Evolutionary conservation across 2,329 filamentous ascomycete species (phyloP), one percentile per base, ranked within the genome.

Genomic region (Hymenoscyphus fraxineus): DNA sequence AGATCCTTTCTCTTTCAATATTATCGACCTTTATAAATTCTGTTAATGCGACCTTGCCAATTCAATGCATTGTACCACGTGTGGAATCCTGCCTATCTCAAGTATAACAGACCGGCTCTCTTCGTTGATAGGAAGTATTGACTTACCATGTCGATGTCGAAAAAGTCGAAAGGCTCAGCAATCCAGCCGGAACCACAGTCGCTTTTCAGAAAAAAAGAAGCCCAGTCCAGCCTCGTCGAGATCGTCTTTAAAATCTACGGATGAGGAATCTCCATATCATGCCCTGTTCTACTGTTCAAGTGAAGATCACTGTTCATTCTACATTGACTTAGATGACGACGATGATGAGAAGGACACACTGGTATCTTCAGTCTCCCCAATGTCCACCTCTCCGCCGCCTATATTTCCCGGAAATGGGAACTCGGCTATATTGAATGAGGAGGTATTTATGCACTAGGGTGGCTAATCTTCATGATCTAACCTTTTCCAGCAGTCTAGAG

Each of bases 61-160:
- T 51, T 61, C 60, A 61, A 61, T 61, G 60, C 60, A 39, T 32
- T 61, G 60, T 61, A 61, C 60, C 60, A 61, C 60, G 35, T 61
- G 60, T 40, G 55, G 32, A 27, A 19, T 61, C 35, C 32, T 40
- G 27, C 60, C 60, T 1, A 35, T 35, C 6, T 35, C 35, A 35
- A 38, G 35, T 61, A 61, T 61, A 61, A 56, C 60, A 57, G 35
- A 61, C 60, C 60, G 32, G 9, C 47, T 61, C n/a, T 51, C 60
- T 35, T 38, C 60, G 31, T 56, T 61, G 38, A n/a, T 57, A 12
- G 60, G 51, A 47, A 56, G 22, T 31, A 51, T 56, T 22, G 31
- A 47, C 5, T 32, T 61, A 47, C 60, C 60, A 40, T 61, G 60
- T 56, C 60, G 60, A 57, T 61, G 60, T 61, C 60, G 51, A 41